These are phyloP conservation scores for Scytalidium sp. DNA, from an alignment of 2,329 filamentous ascomycete genomes.

Conservation along the genomic window DNA sequence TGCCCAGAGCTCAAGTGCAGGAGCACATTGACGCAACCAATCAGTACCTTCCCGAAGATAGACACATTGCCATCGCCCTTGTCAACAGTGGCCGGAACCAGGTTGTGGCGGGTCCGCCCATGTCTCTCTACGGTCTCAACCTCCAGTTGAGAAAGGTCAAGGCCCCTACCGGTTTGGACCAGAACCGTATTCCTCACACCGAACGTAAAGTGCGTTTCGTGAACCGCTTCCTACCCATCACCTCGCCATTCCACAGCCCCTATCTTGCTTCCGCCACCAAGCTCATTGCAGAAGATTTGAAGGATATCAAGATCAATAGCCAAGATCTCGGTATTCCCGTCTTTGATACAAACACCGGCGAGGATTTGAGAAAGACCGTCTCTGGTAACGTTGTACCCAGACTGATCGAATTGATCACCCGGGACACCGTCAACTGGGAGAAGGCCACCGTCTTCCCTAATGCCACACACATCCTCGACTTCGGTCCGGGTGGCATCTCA, in stretches of 20 bases:
- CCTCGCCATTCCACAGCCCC: constrained; percentile 95
- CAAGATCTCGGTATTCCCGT: constrained; percentile 78
- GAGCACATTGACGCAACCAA: constrained; percentile 97
- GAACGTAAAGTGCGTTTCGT: constrained; percentile 95
- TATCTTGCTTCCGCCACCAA: constrained; percentile 81
- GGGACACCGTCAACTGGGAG: constrained; percentile 94
- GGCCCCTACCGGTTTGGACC: constrained; percentile 94
- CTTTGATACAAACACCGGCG: constrained; percentile 84
- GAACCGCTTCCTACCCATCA: constrained; percentile 96
- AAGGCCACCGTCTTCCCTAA: constrained; percentile 85
- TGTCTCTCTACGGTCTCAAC: constrained; percentile 95
- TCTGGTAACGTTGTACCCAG: constrained; percentile 79
- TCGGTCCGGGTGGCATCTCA: constrained; percentile 94
- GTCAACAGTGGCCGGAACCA: constrained; percentile 97
- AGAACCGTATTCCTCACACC: constrained; percentile 90
- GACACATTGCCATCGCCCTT: constrained; percentile 92
- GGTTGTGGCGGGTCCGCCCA: constrained; percentile 92
- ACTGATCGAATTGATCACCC: constrained; percentile 88
- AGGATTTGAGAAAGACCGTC: constrained; percentile 71
- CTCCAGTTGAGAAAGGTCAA: constrained; percentile 94
- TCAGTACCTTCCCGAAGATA: constrained; percentile 86
- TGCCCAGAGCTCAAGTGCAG: constrained; percentile 84
- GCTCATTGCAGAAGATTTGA: constrained; percentile 83
- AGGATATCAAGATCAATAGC: constrained; percentile 73
- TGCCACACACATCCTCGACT: constrained; percentile 93